These are phyloP conservation scores for Hypsizygus marmoreus DNA, from an alignment of 768 basidiomycete species.

Conservation along the genomic window DNA sequence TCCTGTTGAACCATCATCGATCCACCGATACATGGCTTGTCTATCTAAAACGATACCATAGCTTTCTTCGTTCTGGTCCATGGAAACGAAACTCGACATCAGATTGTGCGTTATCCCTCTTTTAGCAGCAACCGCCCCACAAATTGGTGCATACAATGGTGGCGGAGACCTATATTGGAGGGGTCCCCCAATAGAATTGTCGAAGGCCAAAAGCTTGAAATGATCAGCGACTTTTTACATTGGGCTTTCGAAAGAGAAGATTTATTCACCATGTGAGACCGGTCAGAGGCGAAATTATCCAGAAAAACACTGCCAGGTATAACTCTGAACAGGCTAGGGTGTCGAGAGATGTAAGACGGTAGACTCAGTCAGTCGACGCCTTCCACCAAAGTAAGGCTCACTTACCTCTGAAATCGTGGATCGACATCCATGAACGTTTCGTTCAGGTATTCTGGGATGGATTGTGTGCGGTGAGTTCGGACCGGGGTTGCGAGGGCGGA, in stretches of 20 bases:
- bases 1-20: conserved; percentile 2
- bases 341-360: too few relatives aligned
- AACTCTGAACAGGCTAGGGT: conserved; percentile 62
- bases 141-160: conserved; percentile 51
- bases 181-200: background rate
- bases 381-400: background rate
- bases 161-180: conserved; percentile 43
- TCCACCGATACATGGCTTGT: conserved; percentile 13
- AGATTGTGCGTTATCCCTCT: conserved; percentile 50
- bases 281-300: conserved; percentile 68
- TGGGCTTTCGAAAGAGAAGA: conserved; percentile 8
- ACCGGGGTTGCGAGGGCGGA: background rate
- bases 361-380: background rate
- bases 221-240: background rate
- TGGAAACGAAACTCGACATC: conserved; percentile 59
- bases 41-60: conserved; percentile 45
- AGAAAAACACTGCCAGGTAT: conserved; percentile 54
- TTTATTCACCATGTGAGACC: conserved; percentile 70
- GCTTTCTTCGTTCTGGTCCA: conserved; percentile 33
- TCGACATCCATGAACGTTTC: conserved; percentile 44
- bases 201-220: conserved; percentile 9
- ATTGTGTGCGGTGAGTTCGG: conserved; percentile 6
- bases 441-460: conserved; percentile 44
- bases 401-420: conserved; percentile 47
- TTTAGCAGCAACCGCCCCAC: conserved; percentile 42